Evolutionary conservation across 306 rosid genomes (phyloP), one percentile per base, ranked within the genome.

Genomic region (Prunus mongolica): DNA sequence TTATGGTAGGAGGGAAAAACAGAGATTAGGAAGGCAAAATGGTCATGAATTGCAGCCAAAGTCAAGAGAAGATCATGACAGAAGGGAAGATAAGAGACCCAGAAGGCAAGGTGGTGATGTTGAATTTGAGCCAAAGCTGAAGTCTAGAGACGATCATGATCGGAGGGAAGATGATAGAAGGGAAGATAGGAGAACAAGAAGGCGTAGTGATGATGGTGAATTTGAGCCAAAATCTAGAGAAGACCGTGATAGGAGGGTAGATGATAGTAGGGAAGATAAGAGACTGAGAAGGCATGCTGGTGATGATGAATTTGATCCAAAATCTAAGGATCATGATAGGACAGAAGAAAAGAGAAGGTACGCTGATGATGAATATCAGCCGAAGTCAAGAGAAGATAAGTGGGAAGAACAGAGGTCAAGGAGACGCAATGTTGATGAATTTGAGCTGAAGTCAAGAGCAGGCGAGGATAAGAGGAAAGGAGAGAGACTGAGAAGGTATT

Each of bases 351-450:
- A 75, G 77, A 88, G 87, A 77, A 68, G 75, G 78, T 27, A 55
- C 63, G 16, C 4, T 22, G 80, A 47, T 30, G 76, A 89, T 50
- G 97, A 80, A 62, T 71, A 24, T 66, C 75, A 71, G 44, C 79
- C 69, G 50, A 86, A 78, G 77, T 89, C 88, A n/a, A 86, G 87
- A 81, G 88, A 82, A 81, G 90, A 79, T 65, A 64, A 34, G 78
- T 83, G 87, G 82, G 80, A 81, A 20, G 93, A 88, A 67, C 88
- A 77, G 79, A 83, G 77, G 75, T 77, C 84, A 15, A 84, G 67
- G 67, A 71, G 68, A 67, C 75, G 65, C 27, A 58, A 61, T 16
- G 76, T 64, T 0, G 25, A 77, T 18, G 86, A 81, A 68, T 58
- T 49, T 76, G 51, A 20, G 46, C 45, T 32, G 2, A 76, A 66